These are phyloP conservation scores for Thymus mandschuricus DNA, from an alignment of 257 asterid species.

Conservation along the genomic window DNA sequence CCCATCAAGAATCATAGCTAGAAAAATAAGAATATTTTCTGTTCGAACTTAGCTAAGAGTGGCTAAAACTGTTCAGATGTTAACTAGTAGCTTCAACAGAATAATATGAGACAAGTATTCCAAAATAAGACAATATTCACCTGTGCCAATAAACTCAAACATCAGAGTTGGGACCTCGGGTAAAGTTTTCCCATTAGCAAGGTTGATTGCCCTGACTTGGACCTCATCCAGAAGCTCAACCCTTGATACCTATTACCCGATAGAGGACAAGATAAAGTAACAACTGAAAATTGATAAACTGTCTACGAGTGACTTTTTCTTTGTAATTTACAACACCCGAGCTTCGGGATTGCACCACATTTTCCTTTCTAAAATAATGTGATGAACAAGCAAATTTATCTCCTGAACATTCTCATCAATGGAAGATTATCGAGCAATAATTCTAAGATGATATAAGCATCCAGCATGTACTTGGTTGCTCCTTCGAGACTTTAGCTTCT, in stretches of 20 bases:
- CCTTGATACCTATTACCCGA: slow-evolving; percentile 72
- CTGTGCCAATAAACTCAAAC: slow-evolving; percentile 98
- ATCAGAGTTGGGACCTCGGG: slow-evolving; percentile 97
- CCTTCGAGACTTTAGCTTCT: slow-evolving; percentile 12
- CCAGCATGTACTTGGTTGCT: slow-evolving; percentile 4
- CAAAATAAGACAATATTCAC: slow-evolving; percentile 42
- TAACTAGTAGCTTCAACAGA: not conserved
- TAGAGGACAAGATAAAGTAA: slow-evolving; percentile 16
- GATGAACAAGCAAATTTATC: slow-evolving; percentile 17
- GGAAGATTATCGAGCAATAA: not conserved
- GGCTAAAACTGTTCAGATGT: too few relatives aligned
- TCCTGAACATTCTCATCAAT: not conserved
- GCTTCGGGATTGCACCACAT: slow-evolving; percentile 1
- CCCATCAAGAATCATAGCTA: too few relatives aligned
- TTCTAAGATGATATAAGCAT: not conserved
- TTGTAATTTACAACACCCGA: slow-evolving; percentile 20
- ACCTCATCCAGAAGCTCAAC: slow-evolving; percentile 98
- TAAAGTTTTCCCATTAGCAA: slow-evolving; percentile 82
- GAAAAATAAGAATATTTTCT: too few relatives aligned
- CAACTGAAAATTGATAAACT: slow-evolving; percentile 8
- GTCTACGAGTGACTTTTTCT: slow-evolving; percentile 1
- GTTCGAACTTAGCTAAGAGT: too few relatives aligned
- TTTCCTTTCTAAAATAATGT: slow-evolving; percentile 11
- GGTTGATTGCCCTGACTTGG: slow-evolving; percentile 86
- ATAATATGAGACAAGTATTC: not conserved